Evolutionary conservation across 2,329 filamentous ascomycete species (phyloP).

Genomic region (Dactylonectria macrodidyma): DNA sequence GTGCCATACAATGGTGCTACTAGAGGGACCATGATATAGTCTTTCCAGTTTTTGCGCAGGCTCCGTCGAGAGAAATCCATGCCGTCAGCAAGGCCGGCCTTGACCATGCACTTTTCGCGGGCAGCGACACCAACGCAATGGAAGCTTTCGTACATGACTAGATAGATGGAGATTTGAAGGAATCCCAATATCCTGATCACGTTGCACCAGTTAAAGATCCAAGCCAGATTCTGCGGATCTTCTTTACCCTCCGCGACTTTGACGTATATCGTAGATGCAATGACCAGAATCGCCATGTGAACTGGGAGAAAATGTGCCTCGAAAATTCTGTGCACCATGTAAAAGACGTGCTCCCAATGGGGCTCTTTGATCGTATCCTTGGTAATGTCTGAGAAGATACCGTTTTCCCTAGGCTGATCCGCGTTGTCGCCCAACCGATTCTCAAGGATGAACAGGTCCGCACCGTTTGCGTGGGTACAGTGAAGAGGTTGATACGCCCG

Average conservation of each 20-base stretch:
- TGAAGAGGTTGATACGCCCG: slow-evolving; percentile 71
- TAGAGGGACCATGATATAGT: slow-evolving; percentile 76
- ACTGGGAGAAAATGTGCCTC: slow-evolving; percentile 81
- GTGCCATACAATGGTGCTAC: slow-evolving; percentile 79
- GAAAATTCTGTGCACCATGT: slow-evolving; percentile 77
- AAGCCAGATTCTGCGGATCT: slow-evolving; percentile 68
- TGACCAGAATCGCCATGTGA: slow-evolving; percentile 75
- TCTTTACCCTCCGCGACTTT: slow-evolving; percentile 65
- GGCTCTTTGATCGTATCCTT: slow-evolving; percentile 66
- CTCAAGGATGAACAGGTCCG: slow-evolving; percentile 65
- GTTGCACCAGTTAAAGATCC: slow-evolving; percentile 74
- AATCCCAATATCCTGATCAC: slow-evolving; percentile 73
- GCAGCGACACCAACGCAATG: slow-evolving; percentile 73
- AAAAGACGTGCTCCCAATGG: slow-evolving; percentile 69
- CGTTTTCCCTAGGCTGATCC: slow-evolving; percentile 61
- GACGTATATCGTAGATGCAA: slow-evolving; percentile 74
- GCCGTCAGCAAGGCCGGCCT: slow-evolving; percentile 74
- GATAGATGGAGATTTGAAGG: slow-evolving; percentile 73
- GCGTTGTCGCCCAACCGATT: slow-evolving; percentile 56
- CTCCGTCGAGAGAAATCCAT: slow-evolving; percentile 76
- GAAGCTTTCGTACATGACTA: slow-evolving; percentile 78
- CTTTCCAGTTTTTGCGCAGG: slow-evolving; percentile 69
- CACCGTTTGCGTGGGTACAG: slow-evolving; percentile 59
- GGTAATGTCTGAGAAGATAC: slow-evolving; percentile 69
- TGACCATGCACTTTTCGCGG: slow-evolving; percentile 77